Base-by-base conservation (phyloP, 1,284 basidiomycete species). In the Irpex sp. region DNA sequence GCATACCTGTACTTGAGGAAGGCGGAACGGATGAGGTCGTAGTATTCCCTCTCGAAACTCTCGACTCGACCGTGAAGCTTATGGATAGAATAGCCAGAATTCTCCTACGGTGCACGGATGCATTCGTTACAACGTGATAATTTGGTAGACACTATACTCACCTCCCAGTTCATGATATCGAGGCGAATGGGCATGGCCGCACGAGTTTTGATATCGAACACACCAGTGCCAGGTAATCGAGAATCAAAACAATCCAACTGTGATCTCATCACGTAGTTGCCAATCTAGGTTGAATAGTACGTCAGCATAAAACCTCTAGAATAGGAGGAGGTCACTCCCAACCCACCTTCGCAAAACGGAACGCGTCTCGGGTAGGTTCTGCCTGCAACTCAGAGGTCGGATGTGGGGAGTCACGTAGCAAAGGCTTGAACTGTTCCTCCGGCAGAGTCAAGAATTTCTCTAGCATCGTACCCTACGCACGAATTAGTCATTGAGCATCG, bases 181-280 rank as follows among this genome's bases (percentile, higher is more conserved):
- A 92, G 80, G 4, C 97, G 88, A 57, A 98, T 89, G 0, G 94
- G 88, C 40, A 94, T 77, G 44, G 88, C 91, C 0, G 96, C 96
- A 49, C 96, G 85, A 0, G 97, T 98, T 77, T 99, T 99, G 75
- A 99, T 89, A 73, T 99, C 97, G 69, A 99, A 99, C 0, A 97
- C 89, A 31, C 93, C 94, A 0, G 88, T 89, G 0, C 95, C 94
- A 1, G 96, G 96, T 17, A 99, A 77, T 37, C 92, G 84, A 40
- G 77, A 70, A 72, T 98, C 93, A 1, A 87, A 77, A 70, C 95
- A 96, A 74, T 99, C 97, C 8, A 99, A 83, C 75, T 99, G 97
- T 0, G 96, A 97, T 15, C 97, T 92, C 91, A 98, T 94, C 56
- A 98, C 81, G 66, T 98, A 88, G 9, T 83, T 84, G 2, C 85